Evolutionary conservation across 2,329 filamentous ascomycete genomes (phyloP), one percentile per base, ranked within the genome.

Genomic region (Lithohypha guttulata): DNA sequence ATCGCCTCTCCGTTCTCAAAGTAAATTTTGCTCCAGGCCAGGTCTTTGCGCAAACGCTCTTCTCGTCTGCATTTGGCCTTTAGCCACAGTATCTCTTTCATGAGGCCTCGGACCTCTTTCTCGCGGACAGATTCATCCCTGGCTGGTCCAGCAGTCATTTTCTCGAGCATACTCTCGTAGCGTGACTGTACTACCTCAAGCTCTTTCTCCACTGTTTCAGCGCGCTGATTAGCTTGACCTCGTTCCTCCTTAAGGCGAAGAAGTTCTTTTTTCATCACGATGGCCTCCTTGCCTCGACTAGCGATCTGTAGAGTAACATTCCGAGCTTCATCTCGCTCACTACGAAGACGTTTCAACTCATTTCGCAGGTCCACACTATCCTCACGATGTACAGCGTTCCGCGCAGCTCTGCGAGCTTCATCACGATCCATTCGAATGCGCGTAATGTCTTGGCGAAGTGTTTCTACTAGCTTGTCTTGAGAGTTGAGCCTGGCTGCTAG

Each of bases 31-130:
- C 84, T 84, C 63, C 81, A 93, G 6, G 82, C 83, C 21, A 89
- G 74, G 53, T 87, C 84, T 46, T 73, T 71, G 28, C 91, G 74
- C 62, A 96, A 79, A 35, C 73, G 75, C 51, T 84, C 77, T 61
- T 95, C 89, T 21, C 91, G 75, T 56, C 76, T 72, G 64, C 82
- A 83, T 37, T 81, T 77, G 2, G 84, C 84, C 53, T 86, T 77
- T 58, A 96, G 76, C 77, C 84, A 96, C 53, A 86, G 75, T 57
- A 96, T 89, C 62, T 96, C 87, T 63, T 91, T 82, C 38, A 77
- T 75, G 55, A 96, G 70, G 13, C 89, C 89, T 50, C 79, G 76
- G 38, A 95, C 75, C 53, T 85, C 77, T 31, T 80, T 77, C 34
- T 71, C 67, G 56, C 67, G 53, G 49, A 59, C 52, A 57, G 66